Evolutionary conservation across 495 filamentous ascomycete genomes (phyloP), one percentile per base, ranked within the genome.

Genomic region (Elaphomyces granulatus): DNA sequence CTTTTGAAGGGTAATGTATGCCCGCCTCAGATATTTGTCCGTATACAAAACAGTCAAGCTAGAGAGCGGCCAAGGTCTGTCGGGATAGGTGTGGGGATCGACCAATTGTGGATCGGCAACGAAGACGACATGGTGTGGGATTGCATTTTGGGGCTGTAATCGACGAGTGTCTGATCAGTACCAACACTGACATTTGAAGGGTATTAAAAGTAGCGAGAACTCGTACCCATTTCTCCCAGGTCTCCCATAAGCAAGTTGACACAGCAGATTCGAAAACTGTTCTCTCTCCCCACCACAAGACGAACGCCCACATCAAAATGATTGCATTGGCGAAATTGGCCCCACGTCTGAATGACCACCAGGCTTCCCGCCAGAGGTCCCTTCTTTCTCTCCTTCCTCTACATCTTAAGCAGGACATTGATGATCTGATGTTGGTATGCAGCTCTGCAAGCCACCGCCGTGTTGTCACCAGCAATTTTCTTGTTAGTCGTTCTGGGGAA

Each of bases 101-200:
- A 94, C 85, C 23, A 99, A 70, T 55, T 99, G 92, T n/a, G 92
- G 92, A 54, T 99, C 92, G 30, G 92, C 87, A 42, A 99, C 66
- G 50, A 99, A 80, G 37, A 80, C 73, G 40, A 95, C 67, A 53
- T 80, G 84, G 59, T 96, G 86, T 2, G 92, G 92, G 18, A 66
- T 71, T 15, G 86, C 84, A 45, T 64, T 72, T 45, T 64, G 52
- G 42, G 84, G 83, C 90, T 94, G 40, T 2, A 37, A 20, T 36
- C 8, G n/a, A n/a, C n/a, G n/a, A n/a, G n/a, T n/a, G n/a, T n/a
- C n/a, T n/a, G n/a, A n/a, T n/a, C n/a, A n/a, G n/a, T n/a, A n/a
- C n/a, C n/a, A n/a, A n/a, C n/a, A n/a, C n/a, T 33, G n/a, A 20
- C 19, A 36, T 12, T 3, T 20, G 14, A 43, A 16, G 8, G 31